These are phyloP conservation scores for Wallemia hederae DNA, from an alignment of 1,284 basidiomycete species.

Conservation along the genomic window DNA sequence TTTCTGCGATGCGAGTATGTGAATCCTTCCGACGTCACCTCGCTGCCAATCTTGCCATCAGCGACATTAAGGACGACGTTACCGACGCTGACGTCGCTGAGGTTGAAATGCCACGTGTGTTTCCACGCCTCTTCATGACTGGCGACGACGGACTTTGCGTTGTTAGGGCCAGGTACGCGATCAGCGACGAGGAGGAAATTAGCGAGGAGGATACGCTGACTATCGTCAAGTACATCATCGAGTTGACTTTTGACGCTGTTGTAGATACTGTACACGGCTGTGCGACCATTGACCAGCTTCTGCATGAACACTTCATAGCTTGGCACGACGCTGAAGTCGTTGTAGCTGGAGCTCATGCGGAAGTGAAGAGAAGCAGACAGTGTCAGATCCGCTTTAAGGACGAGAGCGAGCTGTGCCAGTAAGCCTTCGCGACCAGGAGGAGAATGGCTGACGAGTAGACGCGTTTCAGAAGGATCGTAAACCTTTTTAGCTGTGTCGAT, in stretches of 20 bases:
- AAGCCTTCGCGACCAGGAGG: slow-evolving; percentile 79
- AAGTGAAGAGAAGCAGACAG: slow-evolving; percentile 88
- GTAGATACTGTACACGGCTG: slow-evolving; percentile 68
- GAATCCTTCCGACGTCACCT: not conserved
- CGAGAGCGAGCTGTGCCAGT: slow-evolving; percentile 62
- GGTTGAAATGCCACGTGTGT: slow-evolving; percentile 96
- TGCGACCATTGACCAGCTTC: slow-evolving; percentile 51
- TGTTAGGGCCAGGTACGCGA: slow-evolving; percentile 35
- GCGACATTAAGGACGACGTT: slow-evolving; percentile 60
- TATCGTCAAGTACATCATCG: slow-evolving; percentile 65
- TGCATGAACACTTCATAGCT: slow-evolving; percentile 67
- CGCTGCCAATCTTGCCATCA: not conserved
- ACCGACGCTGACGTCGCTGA: slow-evolving; percentile 81
- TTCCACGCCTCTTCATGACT: slow-evolving; percentile 69
- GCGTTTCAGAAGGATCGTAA: slow-evolving; percentile 73
- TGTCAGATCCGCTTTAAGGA: slow-evolving; percentile 77
- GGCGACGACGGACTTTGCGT: slow-evolving; percentile 24
- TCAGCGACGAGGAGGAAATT: slow-evolving; percentile 67
- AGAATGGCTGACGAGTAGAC: slow-evolving; percentile 72
- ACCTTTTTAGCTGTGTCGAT: slow-evolving; percentile 73
- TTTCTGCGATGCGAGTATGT: slow-evolving; percentile 1
- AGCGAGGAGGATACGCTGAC: slow-evolving; percentile 62
- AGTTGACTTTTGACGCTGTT: slow-evolving; percentile 77
- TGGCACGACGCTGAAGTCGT: slow-evolving; percentile 77
- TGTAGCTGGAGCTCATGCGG: slow-evolving; percentile 83